phyloP scores from a whole-genome alignment of 345 rosid genomes.

The Schrenkiella parvula region DNA sequence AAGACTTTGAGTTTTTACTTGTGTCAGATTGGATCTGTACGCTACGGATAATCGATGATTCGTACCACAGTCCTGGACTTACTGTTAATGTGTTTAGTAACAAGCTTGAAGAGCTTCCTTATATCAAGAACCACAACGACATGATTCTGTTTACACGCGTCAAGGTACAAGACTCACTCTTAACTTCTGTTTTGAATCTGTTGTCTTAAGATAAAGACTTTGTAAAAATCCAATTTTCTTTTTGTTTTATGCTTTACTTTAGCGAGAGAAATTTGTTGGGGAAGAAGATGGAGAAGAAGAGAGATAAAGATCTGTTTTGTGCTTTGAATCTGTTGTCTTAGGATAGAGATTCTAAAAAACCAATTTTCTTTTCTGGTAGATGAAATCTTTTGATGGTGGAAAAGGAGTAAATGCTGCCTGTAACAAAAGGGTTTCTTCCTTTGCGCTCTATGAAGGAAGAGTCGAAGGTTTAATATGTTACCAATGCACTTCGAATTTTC shows the following conservation, averaged over 20 bases:
- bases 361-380: background rate
- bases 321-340: background rate
- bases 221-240: background rate
- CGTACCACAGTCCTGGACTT: slow-evolving; percentile 44
- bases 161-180: slow-evolving; percentile 60
- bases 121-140: slow-evolving; percentile 44
- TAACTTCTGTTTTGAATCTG: background rate
- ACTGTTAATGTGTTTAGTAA: slow-evolving; percentile 45
- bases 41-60: slow-evolving; percentile 52
- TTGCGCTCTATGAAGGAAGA: slow-evolving; percentile 54
- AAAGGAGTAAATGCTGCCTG: slow-evolving; percentile 46
- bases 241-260: too few species aligned
- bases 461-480: slow-evolving; percentile 47
- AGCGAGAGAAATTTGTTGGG: too few species aligned
- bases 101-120: slow-evolving; percentile 47
- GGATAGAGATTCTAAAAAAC: background rate
- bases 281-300: too few species aligned
- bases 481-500: slow-evolving; percentile 53
- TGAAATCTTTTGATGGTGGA: slow-evolving; percentile 16
- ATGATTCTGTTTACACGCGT: slow-evolving; percentile 54
- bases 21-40: slow-evolving; percentile 55
- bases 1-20: background rate
- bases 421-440: slow-evolving; percentile 56
- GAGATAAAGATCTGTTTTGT: background rate
- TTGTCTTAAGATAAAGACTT: background rate